Conservation (phyloP, 2,329 filamentous ascomycete species). For the Xylariaceae sp. region DNA sequence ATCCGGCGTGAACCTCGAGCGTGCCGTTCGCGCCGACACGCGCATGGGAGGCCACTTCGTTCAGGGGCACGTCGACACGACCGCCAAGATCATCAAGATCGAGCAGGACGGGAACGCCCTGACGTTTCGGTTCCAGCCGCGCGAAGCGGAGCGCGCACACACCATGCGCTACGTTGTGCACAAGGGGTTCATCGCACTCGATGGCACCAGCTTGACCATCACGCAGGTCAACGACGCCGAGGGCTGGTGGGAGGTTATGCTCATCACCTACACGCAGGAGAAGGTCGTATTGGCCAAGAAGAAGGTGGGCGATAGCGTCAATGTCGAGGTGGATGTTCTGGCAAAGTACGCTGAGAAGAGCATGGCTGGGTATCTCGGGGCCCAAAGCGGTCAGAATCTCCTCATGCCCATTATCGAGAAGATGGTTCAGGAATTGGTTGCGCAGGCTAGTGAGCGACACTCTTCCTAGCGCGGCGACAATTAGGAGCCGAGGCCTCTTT, state of each 20-base stretch:
- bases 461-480: slow-evolving; percentile 29
- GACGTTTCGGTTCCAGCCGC: slow-evolving; percentile 76
- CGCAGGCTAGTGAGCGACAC: slow-evolving; percentile 46
- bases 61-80: slow-evolving; percentile 93
- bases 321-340: slow-evolving; percentile 88
- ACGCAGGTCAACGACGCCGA: slow-evolving; percentile 75
- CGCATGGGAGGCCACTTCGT: slow-evolving; percentile 98
- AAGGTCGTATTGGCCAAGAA: slow-evolving; percentile 79
- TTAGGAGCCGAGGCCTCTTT: not conserved
- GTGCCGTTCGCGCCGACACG: slow-evolving; percentile 82
- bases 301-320: slow-evolving; percentile 72
- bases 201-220: slow-evolving; percentile 90
- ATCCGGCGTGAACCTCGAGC: slow-evolving; percentile 83
- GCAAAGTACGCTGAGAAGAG: slow-evolving; percentile 88
- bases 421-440: slow-evolving; percentile 69
- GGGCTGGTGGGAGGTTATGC: slow-evolving; percentile 93
- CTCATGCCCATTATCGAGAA: slow-evolving; percentile 59
- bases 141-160: slow-evolving; percentile 21
- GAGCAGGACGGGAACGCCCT: slow-evolving; percentile 83
- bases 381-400: slow-evolving; percentile 43
- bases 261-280: slow-evolving; percentile 94
- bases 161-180: slow-evolving; percentile 86
- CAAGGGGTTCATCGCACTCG: slow-evolving; percentile 92
- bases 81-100: slow-evolving; percentile 66
- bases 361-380: slow-evolving; percentile 65